Base-by-base conservation (phyloP, 441 rosid species). In the Adansonia rubrostipa region DNA sequence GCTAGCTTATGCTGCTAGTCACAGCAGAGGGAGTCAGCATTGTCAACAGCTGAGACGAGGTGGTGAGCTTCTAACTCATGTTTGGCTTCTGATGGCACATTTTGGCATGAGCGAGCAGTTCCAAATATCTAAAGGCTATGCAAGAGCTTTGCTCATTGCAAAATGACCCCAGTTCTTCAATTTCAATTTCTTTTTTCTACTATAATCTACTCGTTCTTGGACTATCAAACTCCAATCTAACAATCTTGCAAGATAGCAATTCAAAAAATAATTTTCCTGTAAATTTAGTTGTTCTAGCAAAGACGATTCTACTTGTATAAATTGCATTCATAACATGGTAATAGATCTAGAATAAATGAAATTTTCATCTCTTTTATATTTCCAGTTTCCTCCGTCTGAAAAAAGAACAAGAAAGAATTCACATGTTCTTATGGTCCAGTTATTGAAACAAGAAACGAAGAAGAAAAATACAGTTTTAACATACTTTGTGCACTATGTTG, bases 1-100 rank as follows among this genome's bases (percentile, higher is more conserved):
- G 60, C 47, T 88, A 17, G 19, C 71, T 48, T 77, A 79, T 33
- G 86, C 83, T 0, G 87, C 88, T 0, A 20, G 71, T 14, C 85
- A 79, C 2, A 63, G 88, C 6, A 63, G 68, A 9, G 86, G 82
- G 7, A 69, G 51, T 15, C 24, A 77, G 11, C 91, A 87, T 73
- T 83, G 82, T 22, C 84, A 75, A 28, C 85, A 81, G 33, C 80
- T 85, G 33, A 82, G 81, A 61, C 71, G 76, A 20, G 89, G 89
- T 0, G 87, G 85, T 9, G 87, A 84, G 78, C 80, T 86, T 24
- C 77, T 85, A 15, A 81, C 85, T 11, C 84, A 80, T 78, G 86
- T 84, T 5, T 88, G 87, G 85, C 80, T 86, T 70, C 81, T 84
- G 33, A 68, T 82, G 81, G 81, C 83, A 4, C 87, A 88, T 82